Percentiles rank a stretch among this genome's conserved stretches.
Evolutionary conservation across 1,139 yeast species (phyloP).

Genomic region (Sugiyamaella neomexicana): DNA sequence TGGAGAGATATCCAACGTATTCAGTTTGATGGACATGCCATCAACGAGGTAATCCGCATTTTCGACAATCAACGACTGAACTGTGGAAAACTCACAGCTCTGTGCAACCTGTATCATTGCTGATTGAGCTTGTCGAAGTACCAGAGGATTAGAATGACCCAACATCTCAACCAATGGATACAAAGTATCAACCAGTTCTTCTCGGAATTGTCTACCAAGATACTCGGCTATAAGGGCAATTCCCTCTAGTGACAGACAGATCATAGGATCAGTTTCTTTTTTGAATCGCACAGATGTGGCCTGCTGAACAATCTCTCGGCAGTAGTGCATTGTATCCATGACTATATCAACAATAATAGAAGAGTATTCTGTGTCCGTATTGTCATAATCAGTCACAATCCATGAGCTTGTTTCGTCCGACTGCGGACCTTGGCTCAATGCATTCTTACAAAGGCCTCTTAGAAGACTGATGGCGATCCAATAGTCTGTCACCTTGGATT

Average conservation of each 20-base stretch:
- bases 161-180: conserved; percentile 57
- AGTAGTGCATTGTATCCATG: conserved; percentile 10
- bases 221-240: conserved; percentile 45
- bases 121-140: conserved; percentile 50
- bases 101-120: conserved; percentile 52
- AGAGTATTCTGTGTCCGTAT: background rate
- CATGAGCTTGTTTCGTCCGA: conserved; percentile 4
- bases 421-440: background rate
- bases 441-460: background rate
- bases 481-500: conserved; percentile 2
- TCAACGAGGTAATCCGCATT: conserved; percentile 84
- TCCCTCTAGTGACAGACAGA: conserved; percentile 42
- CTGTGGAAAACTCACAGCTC: conserved; percentile 56
- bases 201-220: conserved; percentile 46
- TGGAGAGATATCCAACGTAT: conserved; percentile 70
- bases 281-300: conserved; percentile 12
- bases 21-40: conserved; percentile 63
- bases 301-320: conserved; percentile 9
- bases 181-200: conserved; percentile 54
- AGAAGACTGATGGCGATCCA: conserved; percentile 14
- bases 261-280: conserved; percentile 13
- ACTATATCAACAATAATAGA: background rate
- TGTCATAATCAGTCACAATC: conserved; percentile 1
- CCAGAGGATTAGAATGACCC: conserved; percentile 48
- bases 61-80: conserved; percentile 55